Conservation (phyloP, 169 alveolate genomes). For the Eimeria tenella region DNA sequence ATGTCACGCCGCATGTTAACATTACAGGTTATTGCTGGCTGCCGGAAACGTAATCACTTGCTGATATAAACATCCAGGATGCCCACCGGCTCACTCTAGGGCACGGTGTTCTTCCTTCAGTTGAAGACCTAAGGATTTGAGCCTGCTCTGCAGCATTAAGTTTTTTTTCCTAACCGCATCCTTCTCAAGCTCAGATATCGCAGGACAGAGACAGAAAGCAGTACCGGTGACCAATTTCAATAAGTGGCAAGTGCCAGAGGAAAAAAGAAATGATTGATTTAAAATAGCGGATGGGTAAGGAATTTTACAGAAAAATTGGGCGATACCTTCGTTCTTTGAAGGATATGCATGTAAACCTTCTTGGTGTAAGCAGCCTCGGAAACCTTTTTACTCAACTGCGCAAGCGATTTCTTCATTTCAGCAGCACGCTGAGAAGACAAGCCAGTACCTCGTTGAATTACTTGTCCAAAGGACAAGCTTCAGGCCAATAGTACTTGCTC, state of each 20-base stretch:
- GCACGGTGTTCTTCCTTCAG: constrained; percentile 71
- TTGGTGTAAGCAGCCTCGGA: constrained; percentile 49
- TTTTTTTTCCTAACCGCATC: constrained; percentile 75
- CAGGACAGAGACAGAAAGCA: neutral
- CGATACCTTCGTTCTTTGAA: constrained; percentile 77
- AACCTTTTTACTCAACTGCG: constrained; percentile 20
- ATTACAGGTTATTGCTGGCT: neutral
- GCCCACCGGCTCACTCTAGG: constrained; percentile 54
- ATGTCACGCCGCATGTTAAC: neutral
- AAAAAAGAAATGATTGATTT: neutral
- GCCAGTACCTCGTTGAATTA: neutral
- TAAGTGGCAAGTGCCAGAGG: neutral
- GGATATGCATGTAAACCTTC: constrained; percentile 75
- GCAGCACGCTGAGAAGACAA: constrained; percentile 49
- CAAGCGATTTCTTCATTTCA: constrained; percentile 53
- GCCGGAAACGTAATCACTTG: neutral
- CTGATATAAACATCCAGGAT: neutral
- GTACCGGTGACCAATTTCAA: neutral
- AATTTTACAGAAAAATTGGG: neutral
- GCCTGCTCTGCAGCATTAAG: constrained; percentile 64
- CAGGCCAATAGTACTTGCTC: neutral
- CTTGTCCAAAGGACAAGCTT: neutral
- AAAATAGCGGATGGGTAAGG: neutral
- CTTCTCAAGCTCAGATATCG: constrained; percentile 52
- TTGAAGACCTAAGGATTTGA: constrained; percentile 48